A percentile compares a stretch with the other conserved stretches of the same genome.
phyloP scores from a whole-genome alignment of 805 yeast genomes.

The Candida awuae region DNA sequence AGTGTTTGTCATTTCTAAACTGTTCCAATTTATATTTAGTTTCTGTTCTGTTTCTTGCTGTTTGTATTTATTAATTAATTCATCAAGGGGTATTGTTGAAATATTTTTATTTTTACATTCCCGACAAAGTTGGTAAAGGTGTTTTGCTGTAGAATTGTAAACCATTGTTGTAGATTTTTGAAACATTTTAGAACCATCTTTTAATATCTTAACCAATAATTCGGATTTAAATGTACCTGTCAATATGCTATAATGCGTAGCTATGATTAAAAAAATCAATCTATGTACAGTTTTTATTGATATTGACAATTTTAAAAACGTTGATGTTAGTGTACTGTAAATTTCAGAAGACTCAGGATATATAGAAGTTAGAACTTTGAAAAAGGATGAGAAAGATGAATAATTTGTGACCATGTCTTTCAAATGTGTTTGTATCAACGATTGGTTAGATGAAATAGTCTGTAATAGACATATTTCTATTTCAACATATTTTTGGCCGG shows the following conservation, averaged over 20 bases:
- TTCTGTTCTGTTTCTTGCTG: neutral
- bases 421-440: neutral
- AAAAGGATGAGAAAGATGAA: neutral
- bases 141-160: slow-evolving; percentile 10
- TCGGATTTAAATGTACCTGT: slow-evolving; percentile 4
- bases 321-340: slow-evolving; percentile 1
- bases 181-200: slow-evolving; percentile 13
- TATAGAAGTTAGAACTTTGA: neutral
- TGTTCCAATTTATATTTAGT: slow-evolving; percentile 2
- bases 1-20: neutral
- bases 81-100: neutral
- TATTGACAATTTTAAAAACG: slow-evolving; percentile 9
- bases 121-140: neutral
- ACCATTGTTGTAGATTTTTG: slow-evolving; percentile 6
- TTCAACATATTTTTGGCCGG: neutral
- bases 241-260: slow-evolving; percentile 10
- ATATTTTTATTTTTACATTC: neutral
- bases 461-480: neutral
- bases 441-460: neutral
- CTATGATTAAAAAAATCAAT: slow-evolving; percentile 10
- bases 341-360: neutral
- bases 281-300: slow-evolving; percentile 14
- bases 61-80: neutral
- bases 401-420: neutral
- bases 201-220: slow-evolving; percentile 3